Percentiles rank a stretch among this genome's conserved stretches.
Evolutionary conservation across 2,329 filamentous ascomycete genomes (phyloP).

Genomic region (Cladorrhinum sp.): DNA sequence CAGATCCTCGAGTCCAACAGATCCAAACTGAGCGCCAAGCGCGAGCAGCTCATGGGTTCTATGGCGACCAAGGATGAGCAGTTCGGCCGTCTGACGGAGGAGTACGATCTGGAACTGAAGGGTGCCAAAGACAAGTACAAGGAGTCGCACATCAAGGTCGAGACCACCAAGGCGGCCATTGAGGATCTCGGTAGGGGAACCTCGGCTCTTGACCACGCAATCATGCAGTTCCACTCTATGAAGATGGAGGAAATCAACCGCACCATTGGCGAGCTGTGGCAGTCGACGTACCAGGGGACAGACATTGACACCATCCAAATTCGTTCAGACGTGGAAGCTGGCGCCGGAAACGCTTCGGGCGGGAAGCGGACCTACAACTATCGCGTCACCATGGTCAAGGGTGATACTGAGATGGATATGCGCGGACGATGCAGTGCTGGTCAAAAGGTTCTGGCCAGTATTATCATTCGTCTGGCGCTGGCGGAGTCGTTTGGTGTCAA

Average conservation of each 20-base stretch:
- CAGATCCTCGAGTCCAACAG: constrained; percentile 63
- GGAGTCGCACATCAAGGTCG: constrained; percentile 83
- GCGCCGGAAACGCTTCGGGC: constrained; percentile 31
- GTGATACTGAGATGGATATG: constrained; percentile 99
- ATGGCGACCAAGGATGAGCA: constrained; percentile 85
- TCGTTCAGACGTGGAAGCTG: constrained; percentile 79
- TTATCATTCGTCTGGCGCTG: constrained; percentile 93
- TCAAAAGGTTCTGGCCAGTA: constrained; percentile 93
- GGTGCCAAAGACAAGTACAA: constrained; percentile 78
- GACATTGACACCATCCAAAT: constrained; percentile 97
- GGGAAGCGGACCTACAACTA: constrained; percentile 91
- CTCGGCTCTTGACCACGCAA: constrained; percentile 85
- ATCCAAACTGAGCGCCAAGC: constrained; percentile 68
- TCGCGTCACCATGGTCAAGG: constrained; percentile 95
- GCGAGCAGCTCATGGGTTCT: constrained; percentile 69
- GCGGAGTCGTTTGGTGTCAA: constrained; percentile 96
- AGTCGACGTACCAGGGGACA: constrained; percentile 91
- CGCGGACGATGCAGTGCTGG: constrained; percentile 94
- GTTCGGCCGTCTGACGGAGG: constrained; percentile 65
- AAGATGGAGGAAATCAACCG: constrained; percentile 99
- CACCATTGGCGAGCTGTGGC: constrained; percentile 95
- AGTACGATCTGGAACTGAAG: constrained; percentile 85
- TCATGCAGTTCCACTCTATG: constrained; percentile 92
- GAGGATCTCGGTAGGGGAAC: constrained; percentile 84
- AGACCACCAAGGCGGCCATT: constrained; percentile 87